These are phyloP conservation scores for Cladochytrium tenue DNA, from an alignment of 371 early-diverging fungal species.

Conservation along the genomic window DNA sequence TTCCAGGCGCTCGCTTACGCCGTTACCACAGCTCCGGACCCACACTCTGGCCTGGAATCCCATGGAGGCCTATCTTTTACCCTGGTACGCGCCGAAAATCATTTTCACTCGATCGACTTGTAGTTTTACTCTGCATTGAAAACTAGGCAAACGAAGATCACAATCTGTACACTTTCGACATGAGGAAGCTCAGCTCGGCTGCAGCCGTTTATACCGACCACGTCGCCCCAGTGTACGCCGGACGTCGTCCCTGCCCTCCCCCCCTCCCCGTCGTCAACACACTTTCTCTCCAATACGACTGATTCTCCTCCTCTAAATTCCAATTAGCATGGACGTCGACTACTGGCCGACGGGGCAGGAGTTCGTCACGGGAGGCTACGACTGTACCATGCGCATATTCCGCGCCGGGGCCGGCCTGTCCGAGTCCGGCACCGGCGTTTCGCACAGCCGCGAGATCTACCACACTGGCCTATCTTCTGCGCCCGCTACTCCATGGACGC, in stretches of 20 bases:
- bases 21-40: slow-evolving; percentile 47
- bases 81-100: too few relatives aligned
- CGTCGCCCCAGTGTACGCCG: slow-evolving; percentile 92
- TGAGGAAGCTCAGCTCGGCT: slow-evolving; percentile 88
- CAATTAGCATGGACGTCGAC: slow-evolving; percentile 83
- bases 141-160: slow-evolving; percentile 97
- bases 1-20: too few relatives aligned
- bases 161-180: slow-evolving; percentile 93
- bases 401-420: too few relatives aligned
- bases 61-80: slow-evolving; percentile 94
- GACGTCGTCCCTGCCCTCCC: too few relatives aligned
- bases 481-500: slow-evolving; percentile 93
- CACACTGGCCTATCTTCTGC: slow-evolving; percentile 94
- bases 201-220: slow-evolving; percentile 90
- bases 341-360: slow-evolving; percentile 97
- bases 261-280: too few relatives aligned
- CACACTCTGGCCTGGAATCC: slow-evolving; percentile 98
- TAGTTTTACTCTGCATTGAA: too few relatives aligned
- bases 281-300: not conserved
- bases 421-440: too few relatives aligned
- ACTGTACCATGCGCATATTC: too few relatives aligned
- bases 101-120: too few relatives aligned
- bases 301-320: not conserved
- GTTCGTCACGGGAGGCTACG: slow-evolving; percentile 93
- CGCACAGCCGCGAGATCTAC: slow-evolving; percentile 93